Evolutionary conservation across 371 early-diverging fungal species (phyloP).

Genomic region (Apophysomyces variabilis): DNA sequence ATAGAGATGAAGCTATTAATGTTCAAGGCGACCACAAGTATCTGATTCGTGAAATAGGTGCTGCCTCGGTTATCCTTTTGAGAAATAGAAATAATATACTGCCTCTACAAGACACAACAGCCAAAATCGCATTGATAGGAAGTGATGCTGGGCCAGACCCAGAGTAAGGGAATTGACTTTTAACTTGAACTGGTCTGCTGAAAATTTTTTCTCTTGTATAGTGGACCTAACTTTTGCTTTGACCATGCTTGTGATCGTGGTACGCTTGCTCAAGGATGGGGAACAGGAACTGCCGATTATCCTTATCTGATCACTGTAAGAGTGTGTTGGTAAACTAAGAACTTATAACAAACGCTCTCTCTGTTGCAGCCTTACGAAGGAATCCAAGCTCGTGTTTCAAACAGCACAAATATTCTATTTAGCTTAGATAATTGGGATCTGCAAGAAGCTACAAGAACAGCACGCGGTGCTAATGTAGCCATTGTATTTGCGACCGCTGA

Average conservation of each 20-base stretch:
- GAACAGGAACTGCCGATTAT: constrained; percentile 55
- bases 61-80: constrained; percentile 44
- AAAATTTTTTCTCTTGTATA: not conserved
- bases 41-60: constrained; percentile 36
- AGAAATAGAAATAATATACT: constrained; percentile 37
- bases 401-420: constrained; percentile 27
- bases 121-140: constrained; percentile 52
- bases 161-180: constrained; percentile 9
- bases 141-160: constrained; percentile 38
- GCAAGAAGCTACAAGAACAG: constrained; percentile 32
- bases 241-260: constrained; percentile 28
- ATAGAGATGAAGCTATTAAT: constrained; percentile 23
- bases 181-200: not conserved
- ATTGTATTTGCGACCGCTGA: constrained; percentile 63
- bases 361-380: constrained; percentile 33
- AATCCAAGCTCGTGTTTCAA: constrained; percentile 42
- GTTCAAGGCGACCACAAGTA: constrained; percentile 39
- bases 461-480: constrained; percentile 52
- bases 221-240: constrained; percentile 20
- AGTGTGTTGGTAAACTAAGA: not conserved
- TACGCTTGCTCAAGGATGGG: constrained; percentile 58
- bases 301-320: constrained; percentile 53
- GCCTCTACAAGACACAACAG: constrained; percentile 26
- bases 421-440: constrained; percentile 45
- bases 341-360: not conserved